phyloP scores from a whole-genome alignment of 2,329 filamentous ascomycete genomes.

The Neofusicoccum sp. region DNA sequence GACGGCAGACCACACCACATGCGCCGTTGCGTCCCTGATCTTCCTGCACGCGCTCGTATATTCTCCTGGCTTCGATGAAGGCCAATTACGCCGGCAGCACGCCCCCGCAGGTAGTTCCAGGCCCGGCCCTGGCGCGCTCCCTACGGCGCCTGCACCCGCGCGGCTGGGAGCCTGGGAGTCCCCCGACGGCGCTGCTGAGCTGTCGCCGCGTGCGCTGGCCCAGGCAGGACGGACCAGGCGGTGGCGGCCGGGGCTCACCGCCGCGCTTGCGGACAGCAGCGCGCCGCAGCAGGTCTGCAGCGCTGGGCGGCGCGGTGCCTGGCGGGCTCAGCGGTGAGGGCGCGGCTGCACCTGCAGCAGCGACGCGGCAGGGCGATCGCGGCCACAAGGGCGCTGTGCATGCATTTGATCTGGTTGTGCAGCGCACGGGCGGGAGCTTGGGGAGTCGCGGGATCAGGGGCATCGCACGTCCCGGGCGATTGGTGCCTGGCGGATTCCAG shows the following conservation, averaged over 20 bases:
- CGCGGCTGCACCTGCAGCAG: not conserved
- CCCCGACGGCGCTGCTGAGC: not conserved
- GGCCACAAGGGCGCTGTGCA: not conserved
- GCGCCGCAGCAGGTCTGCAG: no score
- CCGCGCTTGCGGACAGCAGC: no score
- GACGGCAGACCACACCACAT: conserved; percentile 1
- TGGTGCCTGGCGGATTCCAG: conserved; percentile 12
- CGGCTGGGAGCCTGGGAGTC: not conserved
- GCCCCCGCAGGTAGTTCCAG: not conserved
- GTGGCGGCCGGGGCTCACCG: not conserved
- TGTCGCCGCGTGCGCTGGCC: conserved; percentile 6
- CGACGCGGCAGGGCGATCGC: not conserved
- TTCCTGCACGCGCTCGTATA: conserved; percentile 7
- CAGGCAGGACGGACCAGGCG: not conserved
- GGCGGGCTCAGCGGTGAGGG: not conserved
- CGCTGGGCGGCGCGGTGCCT: not conserved
- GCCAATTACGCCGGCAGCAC: conserved; percentile 7
- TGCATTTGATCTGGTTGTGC: conserved; percentile 9
- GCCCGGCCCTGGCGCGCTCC: not conserved
- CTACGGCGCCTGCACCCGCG: not conserved
- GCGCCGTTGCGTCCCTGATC: conserved; percentile 14
- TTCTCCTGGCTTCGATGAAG: not conserved
- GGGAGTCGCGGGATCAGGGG: not conserved
- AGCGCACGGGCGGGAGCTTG: not conserved
- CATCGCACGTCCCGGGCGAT: conserved; percentile 8